Evolutionary conservation across 2,329 filamentous ascomycete species (phyloP).

Genomic region (Pyricularia grisea): DNA sequence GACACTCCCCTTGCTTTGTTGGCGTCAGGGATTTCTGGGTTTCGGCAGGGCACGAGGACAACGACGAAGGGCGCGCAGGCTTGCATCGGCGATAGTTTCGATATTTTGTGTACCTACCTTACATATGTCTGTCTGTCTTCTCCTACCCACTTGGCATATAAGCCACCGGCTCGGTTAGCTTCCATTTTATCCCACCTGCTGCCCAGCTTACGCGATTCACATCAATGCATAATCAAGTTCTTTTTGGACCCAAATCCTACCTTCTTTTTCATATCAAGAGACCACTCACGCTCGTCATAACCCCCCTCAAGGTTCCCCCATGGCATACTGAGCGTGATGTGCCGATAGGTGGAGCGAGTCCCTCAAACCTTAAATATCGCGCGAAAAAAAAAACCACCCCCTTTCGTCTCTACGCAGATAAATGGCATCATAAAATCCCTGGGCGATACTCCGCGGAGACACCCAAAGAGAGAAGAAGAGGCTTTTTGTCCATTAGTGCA

Average conservation of each 20-base stretch:
- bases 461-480: background rate
- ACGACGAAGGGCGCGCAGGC: background rate
- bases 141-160: background rate
- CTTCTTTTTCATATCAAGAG: background rate
- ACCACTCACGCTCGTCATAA: background rate
- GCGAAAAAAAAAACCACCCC: background rate
- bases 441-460: background rate
- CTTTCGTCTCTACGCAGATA: background rate
- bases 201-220: background rate
- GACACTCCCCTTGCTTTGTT: background rate
- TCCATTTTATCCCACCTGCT: background rate
- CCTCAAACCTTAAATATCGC: background rate
- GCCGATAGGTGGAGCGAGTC: background rate
- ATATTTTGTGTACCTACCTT: background rate
- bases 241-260: background rate
- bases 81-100: background rate
- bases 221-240: background rate
- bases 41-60: background rate
- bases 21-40: background rate
- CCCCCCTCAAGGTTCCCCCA: background rate
- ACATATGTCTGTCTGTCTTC: background rate
- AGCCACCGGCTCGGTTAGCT: background rate
- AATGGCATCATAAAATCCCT: background rate
- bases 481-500: background rate
- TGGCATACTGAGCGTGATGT: background rate